A percentile compares a stretch with the other conserved stretches of the same genome.
phyloP scores from a whole-genome alignment of 495 filamentous ascomycete genomes.

The Cladorrhinum samala region DNA sequence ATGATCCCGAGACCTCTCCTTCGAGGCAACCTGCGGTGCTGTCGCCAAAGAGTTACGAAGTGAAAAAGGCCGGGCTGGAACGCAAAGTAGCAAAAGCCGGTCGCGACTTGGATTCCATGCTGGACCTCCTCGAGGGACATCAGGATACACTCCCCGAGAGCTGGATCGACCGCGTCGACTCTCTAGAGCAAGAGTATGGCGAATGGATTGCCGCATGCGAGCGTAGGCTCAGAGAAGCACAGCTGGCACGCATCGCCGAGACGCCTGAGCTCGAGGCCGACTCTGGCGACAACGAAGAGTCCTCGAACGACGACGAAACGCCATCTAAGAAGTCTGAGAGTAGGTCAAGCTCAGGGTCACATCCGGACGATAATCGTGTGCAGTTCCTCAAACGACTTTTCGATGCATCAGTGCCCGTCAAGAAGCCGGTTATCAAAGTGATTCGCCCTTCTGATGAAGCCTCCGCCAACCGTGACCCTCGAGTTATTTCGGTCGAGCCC shows the following conservation, averaged over 20 bases:
- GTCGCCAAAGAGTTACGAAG: conserved; percentile 50
- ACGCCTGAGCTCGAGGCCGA: not conserved
- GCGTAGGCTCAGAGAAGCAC: conserved; percentile 30
- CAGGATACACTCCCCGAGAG: conserved; percentile 75
- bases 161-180: conserved; percentile 84
- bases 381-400: not conserved
- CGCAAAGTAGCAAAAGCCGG: conserved; percentile 65
- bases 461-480: not conserved
- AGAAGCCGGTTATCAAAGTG: conserved; percentile 13
- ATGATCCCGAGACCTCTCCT: conserved; percentile 14
- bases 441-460: conserved; percentile 16
- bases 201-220: conserved; percentile 58
- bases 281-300: not conserved
- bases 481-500: not conserved
- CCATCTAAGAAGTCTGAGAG: not conserved
- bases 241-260: conserved; percentile 19
- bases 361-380: not conserved
- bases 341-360: not conserved
- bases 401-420: not conserved
- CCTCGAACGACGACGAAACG: not conserved
- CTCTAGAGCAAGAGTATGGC: conserved; percentile 71
- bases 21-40: conserved; percentile 14
- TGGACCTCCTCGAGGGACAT: conserved; percentile 77
- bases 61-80: conserved; percentile 58
- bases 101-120: conserved; percentile 67